Evolutionary conservation across 345 rosid genomes (phyloP).

Genomic region (Noccaea caerulescens): DNA sequence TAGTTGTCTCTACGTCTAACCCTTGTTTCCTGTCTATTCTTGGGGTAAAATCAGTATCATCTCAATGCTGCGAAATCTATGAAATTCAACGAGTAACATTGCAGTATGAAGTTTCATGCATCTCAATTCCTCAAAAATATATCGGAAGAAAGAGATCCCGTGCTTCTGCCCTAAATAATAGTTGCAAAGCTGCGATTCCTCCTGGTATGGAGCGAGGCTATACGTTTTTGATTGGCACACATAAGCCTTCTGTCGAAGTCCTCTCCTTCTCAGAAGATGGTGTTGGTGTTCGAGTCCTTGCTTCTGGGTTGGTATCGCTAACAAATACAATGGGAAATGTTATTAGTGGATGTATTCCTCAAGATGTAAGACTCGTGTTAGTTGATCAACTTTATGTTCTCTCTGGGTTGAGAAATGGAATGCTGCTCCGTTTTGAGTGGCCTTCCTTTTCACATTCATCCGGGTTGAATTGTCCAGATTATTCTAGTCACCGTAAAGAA

Average conservation of each 20-base stretch:
- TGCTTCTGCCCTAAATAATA: slow-evolving; percentile 43
- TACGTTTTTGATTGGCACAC: slow-evolving; percentile 89
- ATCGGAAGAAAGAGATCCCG: slow-evolving; percentile 51
- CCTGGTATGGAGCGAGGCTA: slow-evolving; percentile 63
- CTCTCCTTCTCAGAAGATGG: slow-evolving; percentile 64
- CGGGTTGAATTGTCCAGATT: slow-evolving; percentile 42
- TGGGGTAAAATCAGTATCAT: slow-evolving; percentile 66
- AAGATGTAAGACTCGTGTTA: slow-evolving; percentile 92
- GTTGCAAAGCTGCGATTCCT: slow-evolving; percentile 51
- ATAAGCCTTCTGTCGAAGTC: slow-evolving; percentile 95
- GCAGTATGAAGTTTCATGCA: slow-evolving; percentile 87
- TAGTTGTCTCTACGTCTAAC: slow-evolving; percentile 88
- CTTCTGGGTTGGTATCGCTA: slow-evolving; percentile 71
- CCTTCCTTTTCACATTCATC: slow-evolving; percentile 53
- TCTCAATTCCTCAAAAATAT: slow-evolving; percentile 71
- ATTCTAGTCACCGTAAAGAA: slow-evolving; percentile 44
- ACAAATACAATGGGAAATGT: slow-evolving; percentile 72
- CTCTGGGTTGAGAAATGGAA: slow-evolving; percentile 94
- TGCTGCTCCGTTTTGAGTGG: slow-evolving; percentile 98
- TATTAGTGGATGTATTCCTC: slow-evolving; percentile 86
- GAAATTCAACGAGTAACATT: slow-evolving; percentile 78
- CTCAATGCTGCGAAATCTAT: slow-evolving; percentile 65
- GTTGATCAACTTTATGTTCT: slow-evolving; percentile 85
- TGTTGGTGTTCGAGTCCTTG: slow-evolving; percentile 75
- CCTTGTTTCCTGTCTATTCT: slow-evolving; percentile 83